These are phyloP conservation scores for Nakaseomyces kungkrabaensis DNA, from an alignment of 1,139 yeast genomes.

Conservation along the genomic window DNA sequence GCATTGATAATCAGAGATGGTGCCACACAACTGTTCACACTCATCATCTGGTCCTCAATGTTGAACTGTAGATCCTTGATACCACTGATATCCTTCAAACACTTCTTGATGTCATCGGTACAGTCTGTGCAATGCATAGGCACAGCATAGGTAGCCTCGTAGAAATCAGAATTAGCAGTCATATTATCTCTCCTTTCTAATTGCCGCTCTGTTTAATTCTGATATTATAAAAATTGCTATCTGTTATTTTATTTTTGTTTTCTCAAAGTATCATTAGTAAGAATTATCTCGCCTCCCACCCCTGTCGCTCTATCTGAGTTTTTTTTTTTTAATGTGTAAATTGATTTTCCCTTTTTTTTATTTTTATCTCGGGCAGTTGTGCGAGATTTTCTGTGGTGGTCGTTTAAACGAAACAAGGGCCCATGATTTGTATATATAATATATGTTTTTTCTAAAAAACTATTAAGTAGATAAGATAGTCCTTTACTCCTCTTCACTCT, in stretches of 20 bases:
- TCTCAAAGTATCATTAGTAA: no score
- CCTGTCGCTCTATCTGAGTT: neutral
- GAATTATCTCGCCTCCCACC: no score
- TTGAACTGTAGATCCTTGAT: slow-evolving; percentile 16
- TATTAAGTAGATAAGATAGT: no score
- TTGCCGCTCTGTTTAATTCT: no score
- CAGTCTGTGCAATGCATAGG: slow-evolving; percentile 22
- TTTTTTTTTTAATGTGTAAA: neutral
- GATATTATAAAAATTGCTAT: neutral
- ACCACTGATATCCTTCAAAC: slow-evolving; percentile 14
- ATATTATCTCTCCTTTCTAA: neutral
- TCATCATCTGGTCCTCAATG: slow-evolving; percentile 17
- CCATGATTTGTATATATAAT: neutral
- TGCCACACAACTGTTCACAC: slow-evolving; percentile 20
- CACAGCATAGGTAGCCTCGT: slow-evolving; percentile 27
- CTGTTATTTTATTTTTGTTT: neutral
- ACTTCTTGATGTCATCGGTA: slow-evolving; percentile 15
- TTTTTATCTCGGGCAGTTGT: neutral
- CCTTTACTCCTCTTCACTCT: slow-evolving; percentile 21
- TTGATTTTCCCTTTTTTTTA: neutral
- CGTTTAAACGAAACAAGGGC: no score
- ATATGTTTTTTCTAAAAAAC: neutral
- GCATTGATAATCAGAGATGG: slow-evolving; percentile 22
- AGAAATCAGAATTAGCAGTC: slow-evolving; percentile 13
- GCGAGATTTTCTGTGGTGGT: neutral